Conservation (phyloP, 805 yeast species). For the Sugiyamaella qingdaonensis region DNA sequence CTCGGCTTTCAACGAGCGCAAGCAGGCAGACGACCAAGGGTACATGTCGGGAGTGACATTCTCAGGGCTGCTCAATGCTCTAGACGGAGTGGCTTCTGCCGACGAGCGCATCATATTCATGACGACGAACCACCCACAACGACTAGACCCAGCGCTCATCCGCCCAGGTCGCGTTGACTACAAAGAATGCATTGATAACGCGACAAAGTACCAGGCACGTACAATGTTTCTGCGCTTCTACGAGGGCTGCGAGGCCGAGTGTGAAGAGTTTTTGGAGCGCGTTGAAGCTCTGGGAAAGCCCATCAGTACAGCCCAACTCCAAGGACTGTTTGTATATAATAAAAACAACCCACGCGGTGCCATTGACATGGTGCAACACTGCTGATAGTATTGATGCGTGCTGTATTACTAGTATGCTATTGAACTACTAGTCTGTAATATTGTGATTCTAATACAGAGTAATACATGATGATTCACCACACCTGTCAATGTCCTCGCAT, state of each 20-base stretch:
- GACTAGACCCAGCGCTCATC: conserved; percentile 84
- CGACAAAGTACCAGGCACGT: conserved; percentile 73
- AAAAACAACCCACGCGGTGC: conserved; percentile 80
- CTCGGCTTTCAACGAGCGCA: conserved; percentile 86
- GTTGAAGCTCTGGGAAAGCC: conserved; percentile 47
- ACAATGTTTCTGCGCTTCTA: conserved; percentile 88
- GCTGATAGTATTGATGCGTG: too few species aligned
- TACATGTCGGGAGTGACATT: conserved; percentile 88
- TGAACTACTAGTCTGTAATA: conserved; percentile 3
- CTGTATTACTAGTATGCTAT: too few species aligned
- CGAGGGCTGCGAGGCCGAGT: conserved; percentile 50
- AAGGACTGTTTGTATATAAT: conserved; percentile 90
- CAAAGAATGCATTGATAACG: conserved; percentile 78
- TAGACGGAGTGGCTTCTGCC: conserved; percentile 96
- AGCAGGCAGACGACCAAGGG: conserved; percentile 72
- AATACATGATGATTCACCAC: too few species aligned
- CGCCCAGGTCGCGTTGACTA: conserved; percentile 94
- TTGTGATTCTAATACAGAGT: background rate
- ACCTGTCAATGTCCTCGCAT: too few species aligned
- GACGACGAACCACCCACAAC: conserved; percentile 98
- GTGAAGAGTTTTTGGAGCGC: conserved; percentile 48
- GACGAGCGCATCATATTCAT: conserved; percentile 95
- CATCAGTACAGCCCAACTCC: conserved; percentile 90
- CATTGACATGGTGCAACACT: conserved; percentile 48
- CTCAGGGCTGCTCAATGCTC: conserved; percentile 86